Conservation (phyloP, 2,329 filamentous ascomycete genomes). For the Claviceps citrina region DNA sequence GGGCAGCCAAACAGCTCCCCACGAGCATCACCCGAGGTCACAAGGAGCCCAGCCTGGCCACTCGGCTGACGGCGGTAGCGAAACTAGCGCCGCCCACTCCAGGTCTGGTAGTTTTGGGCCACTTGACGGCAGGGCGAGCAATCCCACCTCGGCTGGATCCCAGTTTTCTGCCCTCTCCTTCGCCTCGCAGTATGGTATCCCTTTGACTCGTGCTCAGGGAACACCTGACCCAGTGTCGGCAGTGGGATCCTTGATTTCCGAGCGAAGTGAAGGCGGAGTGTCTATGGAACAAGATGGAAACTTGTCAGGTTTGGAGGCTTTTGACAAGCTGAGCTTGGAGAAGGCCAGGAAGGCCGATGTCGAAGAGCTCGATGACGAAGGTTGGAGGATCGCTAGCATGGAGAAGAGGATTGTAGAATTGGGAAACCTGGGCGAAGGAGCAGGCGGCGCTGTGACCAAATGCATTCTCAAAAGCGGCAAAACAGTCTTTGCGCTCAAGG, state of each 20-base stretch:
- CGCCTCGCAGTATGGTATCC: constrained; percentile 55
- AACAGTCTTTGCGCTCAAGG: constrained; percentile 92
- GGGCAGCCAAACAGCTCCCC: constrained; percentile 59
- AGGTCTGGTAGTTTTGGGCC: constrained; percentile 72
- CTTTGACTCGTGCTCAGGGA: constrained; percentile 45
- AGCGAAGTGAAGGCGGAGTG: constrained; percentile 57
- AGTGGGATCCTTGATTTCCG: constrained; percentile 71
- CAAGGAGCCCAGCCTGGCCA: constrained; percentile 40
- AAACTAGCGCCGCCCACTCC: constrained; percentile 64
- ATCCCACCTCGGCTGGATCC: constrained; percentile 74
- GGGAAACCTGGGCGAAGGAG: constrained; percentile 83
- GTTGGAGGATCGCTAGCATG: constrained; percentile 83
- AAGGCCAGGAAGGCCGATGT: constrained; percentile 76
- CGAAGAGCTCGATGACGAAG: constrained; percentile 86
- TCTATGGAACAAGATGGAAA: constrained; percentile 75
- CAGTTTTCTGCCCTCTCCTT: constrained; percentile 75
- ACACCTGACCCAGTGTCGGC: constrained; percentile 79
- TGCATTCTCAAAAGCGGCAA: constrained; percentile 82
- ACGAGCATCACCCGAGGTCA: constrained; percentile 44
- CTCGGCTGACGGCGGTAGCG: constrained; percentile 63
- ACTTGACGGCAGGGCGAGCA: constrained; percentile 59
- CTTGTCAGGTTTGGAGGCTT: constrained; percentile 57
- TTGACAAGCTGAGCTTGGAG: constrained; percentile 70
- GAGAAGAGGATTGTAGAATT: constrained; percentile 79
- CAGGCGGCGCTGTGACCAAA: constrained; percentile 85